Conservation (phyloP, 1,139 yeast species). For the Suhomyces taliae region DNA sequence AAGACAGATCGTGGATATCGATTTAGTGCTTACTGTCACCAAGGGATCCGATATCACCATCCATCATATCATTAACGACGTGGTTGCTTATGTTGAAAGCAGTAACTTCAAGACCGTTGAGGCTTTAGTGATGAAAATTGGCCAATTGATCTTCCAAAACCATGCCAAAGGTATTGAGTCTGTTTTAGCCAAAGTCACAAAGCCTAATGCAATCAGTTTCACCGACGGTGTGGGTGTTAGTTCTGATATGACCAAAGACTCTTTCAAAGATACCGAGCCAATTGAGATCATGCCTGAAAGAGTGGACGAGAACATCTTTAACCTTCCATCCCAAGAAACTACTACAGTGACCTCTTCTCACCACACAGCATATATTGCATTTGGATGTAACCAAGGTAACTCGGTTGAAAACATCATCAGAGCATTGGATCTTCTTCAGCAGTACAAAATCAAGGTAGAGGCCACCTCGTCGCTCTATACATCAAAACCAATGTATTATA, state of each 20-base stretch:
- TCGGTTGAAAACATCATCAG: constrained; percentile 58
- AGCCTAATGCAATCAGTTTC: constrained; percentile 84
- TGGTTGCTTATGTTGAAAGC: constrained; percentile 61
- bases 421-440: constrained; percentile 55
- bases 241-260: constrained; percentile 48
- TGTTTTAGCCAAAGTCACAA: constrained; percentile 64
- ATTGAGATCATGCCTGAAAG: constrained; percentile 12
- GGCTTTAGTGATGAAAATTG: constrained; percentile 76
- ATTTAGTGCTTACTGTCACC: constrained; percentile 37
- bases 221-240: constrained; percentile 92
- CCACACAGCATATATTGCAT: constrained; percentile 74
- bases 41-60: constrained; percentile 34
- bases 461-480: constrained; percentile 78
- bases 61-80: constrained; percentile 43
- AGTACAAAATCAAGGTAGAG: constrained; percentile 46
- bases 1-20: constrained; percentile 71
- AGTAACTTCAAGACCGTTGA: constrained; percentile 90
- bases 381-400: constrained; percentile 86
- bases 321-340: constrained; percentile 19
- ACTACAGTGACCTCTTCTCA: constrained; percentile 11
- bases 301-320: constrained; percentile 7
- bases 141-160: constrained; percentile 56
- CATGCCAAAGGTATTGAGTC: constrained; percentile 28
- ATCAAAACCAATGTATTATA: constrained; percentile 89
- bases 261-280: constrained; percentile 29